phyloP scores from a whole-genome alignment of 2,329 filamentous ascomycete genomes.

The Periconia sp. region DNA sequence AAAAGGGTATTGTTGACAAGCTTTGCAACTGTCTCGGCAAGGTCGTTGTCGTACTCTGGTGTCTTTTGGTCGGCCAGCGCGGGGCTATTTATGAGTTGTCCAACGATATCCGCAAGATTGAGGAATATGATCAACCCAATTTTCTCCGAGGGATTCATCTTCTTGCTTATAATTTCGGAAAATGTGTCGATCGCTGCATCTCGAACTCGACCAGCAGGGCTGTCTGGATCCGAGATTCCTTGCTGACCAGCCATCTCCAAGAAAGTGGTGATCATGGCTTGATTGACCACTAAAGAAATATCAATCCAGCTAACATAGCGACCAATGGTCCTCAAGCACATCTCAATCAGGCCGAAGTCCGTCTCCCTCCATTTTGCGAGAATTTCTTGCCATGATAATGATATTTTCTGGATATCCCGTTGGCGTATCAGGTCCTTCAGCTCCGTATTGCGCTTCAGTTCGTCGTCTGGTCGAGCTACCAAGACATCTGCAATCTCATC shows the following conservation, averaged over 20 bases:
- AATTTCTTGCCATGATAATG: slow-evolving; percentile 88
- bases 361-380: slow-evolving; percentile 72
- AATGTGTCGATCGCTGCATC: slow-evolving; percentile 93
- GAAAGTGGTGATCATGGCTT: slow-evolving; percentile 75
- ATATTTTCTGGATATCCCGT: slow-evolving; percentile 86
- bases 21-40: slow-evolving; percentile 93
- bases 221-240: slow-evolving; percentile 61
- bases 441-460: slow-evolving; percentile 82
- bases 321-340: slow-evolving; percentile 87
- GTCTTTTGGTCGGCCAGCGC: slow-evolving; percentile 78
- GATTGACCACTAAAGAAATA: slow-evolving; percentile 87
- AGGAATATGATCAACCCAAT: slow-evolving; percentile 90
- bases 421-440: slow-evolving; percentile 88
- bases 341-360: slow-evolving; percentile 74
- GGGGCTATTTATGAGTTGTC: slow-evolving; percentile 81
- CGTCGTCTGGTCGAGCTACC: slow-evolving; percentile 73
- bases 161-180: slow-evolving; percentile 95
- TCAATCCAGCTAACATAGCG: slow-evolving; percentile 99
- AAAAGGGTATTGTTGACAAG: slow-evolving; percentile 87
- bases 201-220: slow-evolving; percentile 69
- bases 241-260: slow-evolving; percentile 82
- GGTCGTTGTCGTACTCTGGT: slow-evolving; percentile 88
- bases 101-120: slow-evolving; percentile 81
- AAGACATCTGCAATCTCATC: slow-evolving; percentile 97
- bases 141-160: slow-evolving; percentile 94